Conservation (phyloP, 768 basidiomycete species). For the Fomitopsis serialis region DNA sequence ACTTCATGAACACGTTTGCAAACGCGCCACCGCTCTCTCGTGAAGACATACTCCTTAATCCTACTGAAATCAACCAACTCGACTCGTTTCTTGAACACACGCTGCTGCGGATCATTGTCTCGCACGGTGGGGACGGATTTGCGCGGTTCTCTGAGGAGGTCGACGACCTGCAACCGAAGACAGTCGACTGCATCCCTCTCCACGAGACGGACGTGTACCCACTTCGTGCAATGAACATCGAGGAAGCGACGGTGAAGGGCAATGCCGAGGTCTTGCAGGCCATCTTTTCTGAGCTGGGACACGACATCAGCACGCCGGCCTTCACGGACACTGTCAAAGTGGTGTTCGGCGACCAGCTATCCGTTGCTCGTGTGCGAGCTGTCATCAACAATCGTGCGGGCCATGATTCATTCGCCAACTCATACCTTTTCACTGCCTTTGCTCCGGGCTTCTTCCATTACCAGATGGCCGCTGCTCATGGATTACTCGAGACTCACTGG, state of each 20-base stretch:
- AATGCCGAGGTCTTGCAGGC: slow-evolving; percentile 27
- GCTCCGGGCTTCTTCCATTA: slow-evolving; percentile 33
- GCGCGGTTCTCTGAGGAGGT: slow-evolving; percentile 19
- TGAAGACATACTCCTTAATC: slow-evolving; percentile 22
- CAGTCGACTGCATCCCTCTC: slow-evolving; percentile 19
- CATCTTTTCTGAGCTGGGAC: slow-evolving; percentile 21
- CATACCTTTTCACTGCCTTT: slow-evolving; percentile 21
- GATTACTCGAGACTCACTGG: slow-evolving; percentile 26
- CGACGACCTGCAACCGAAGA: slow-evolving; percentile 10
- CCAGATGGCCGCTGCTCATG: slow-evolving; percentile 29
- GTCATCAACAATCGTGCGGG: slow-evolving; percentile 26
- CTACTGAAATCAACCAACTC: slow-evolving; percentile 4
- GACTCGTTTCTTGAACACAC: slow-evolving; percentile 16
- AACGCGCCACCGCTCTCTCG: slow-evolving; percentile 20
- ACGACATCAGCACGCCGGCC: slow-evolving; percentile 5
- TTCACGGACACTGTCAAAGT: slow-evolving; percentile 8
- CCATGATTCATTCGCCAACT: slow-evolving; percentile 21
- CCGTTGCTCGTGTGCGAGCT: slow-evolving; percentile 28
- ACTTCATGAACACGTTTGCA: slow-evolving; percentile 17
- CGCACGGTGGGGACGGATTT: slow-evolving; percentile 25
- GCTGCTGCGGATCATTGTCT: slow-evolving; percentile 27
- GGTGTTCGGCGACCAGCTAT: slow-evolving; percentile 31
- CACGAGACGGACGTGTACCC: slow-evolving; percentile 28
- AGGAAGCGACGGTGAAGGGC: slow-evolving; percentile 30
- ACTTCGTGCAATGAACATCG: slow-evolving; percentile 27